A percentile compares a stretch with the other conserved stretches of the same genome.
These are phyloP conservation scores for Flammula alnicola DNA, from an alignment of 1,284 basidiomycete genomes.

Conservation along the genomic window DNA sequence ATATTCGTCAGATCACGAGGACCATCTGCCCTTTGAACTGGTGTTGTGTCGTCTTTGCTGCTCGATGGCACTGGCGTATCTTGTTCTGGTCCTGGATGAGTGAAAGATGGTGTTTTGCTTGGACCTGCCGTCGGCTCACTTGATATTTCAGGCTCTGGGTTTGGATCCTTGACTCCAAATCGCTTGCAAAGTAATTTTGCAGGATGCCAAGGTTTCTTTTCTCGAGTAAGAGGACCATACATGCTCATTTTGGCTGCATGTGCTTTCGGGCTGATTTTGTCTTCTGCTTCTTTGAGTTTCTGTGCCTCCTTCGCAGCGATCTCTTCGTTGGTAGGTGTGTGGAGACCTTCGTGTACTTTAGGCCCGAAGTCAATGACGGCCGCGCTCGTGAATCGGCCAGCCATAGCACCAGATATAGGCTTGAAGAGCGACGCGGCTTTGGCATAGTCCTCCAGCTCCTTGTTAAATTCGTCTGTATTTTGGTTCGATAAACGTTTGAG, in stretches of 20 bases:
- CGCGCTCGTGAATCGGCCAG: conserved; percentile 87
- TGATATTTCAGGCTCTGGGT: conserved; percentile 45
- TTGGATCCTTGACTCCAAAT: conserved; percentile 91
- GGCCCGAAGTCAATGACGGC: conserved; percentile 66
- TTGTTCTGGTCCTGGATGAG: conserved; percentile 21
- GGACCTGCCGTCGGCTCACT: conserved; percentile 25
- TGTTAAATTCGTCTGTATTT: conserved; percentile 70
- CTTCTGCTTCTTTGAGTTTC: conserved; percentile 48
- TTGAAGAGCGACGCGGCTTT: conserved; percentile 91
- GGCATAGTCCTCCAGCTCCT: conserved; percentile 86
- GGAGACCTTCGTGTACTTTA: conserved; percentile 74
- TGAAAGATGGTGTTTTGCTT: conserved; percentile 25
- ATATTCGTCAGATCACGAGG: conserved; percentile 73
- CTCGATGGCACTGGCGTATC: conserved; percentile 24
- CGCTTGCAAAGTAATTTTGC: conserved; percentile 87
- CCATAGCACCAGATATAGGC: conserved; percentile 92
- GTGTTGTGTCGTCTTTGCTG: conserved; percentile 23
- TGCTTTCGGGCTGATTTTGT: conserved; percentile 73
- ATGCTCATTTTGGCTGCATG: conserved; percentile 85
- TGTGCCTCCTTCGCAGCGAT: conserved; percentile 50
- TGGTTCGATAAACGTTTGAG: conserved; percentile 59
- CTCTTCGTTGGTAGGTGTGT: conserved; percentile 59
- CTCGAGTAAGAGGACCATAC: conserved; percentile 87
- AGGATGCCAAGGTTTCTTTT: conserved; percentile 78
- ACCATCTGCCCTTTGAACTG: conserved; percentile 27